phyloP scores from a whole-genome alignment of 805 yeast species.

The Myxozyma kluyveri region DNA sequence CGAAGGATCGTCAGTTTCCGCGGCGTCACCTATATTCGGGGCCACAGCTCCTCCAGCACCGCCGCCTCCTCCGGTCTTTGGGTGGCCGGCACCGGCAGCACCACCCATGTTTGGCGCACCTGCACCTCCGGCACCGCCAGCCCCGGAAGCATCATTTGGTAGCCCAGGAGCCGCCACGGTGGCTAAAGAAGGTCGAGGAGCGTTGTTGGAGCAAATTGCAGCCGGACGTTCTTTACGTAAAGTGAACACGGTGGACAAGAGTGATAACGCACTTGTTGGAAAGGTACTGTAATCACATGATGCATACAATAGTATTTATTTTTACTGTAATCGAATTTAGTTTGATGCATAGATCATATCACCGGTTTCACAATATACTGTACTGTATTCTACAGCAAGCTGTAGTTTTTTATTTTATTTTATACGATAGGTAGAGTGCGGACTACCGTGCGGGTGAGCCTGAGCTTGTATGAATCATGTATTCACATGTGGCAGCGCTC shows the following conservation, averaged over 20 bases:
- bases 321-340: too few relatives aligned
- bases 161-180: conserved; percentile 36
- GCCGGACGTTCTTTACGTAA: conserved; percentile 52
- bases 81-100: conserved; percentile 40
- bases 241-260: conserved; percentile 40
- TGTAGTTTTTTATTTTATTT: too few relatives aligned
- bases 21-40: conserved; percentile 24
- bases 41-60: conserved; percentile 21
- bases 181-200: conserved; percentile 44
- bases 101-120: conserved; percentile 33
- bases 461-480: too few relatives aligned
- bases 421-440: too few relatives aligned
- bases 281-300: conserved; percentile 24
- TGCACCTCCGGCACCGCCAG: conserved; percentile 39
- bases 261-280: conserved; percentile 33
- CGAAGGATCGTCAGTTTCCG: conserved; percentile 38
- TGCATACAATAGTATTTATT: too few relatives aligned
- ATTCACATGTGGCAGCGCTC: too few relatives aligned
- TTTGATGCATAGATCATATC: too few relatives aligned
- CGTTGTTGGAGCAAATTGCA: conserved; percentile 56
- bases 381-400: too few relatives aligned
- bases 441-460: too few relatives aligned
- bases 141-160: conserved; percentile 38
- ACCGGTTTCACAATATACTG: too few relatives aligned
- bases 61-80: conserved; percentile 38